Evolutionary conservation across 1,284 basidiomycete species (phyloP).

Genomic region (Pterulicium gracile): DNA sequence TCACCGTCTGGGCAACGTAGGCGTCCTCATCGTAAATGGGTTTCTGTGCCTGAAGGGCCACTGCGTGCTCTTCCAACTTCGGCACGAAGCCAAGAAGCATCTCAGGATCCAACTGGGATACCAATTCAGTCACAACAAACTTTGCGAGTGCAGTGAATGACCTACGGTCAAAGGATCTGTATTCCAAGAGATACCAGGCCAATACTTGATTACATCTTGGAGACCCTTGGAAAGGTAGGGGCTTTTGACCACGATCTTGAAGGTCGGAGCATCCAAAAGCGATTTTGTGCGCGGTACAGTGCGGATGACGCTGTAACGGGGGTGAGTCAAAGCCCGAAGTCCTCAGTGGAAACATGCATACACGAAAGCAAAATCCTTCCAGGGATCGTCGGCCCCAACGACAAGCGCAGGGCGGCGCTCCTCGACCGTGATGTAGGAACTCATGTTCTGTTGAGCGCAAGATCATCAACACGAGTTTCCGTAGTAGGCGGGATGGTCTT

Average conservation of each 20-base stretch:
- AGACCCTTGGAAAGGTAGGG: slow-evolving; percentile 41
- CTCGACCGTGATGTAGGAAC: slow-evolving; percentile 36
- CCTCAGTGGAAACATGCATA: slow-evolving; percentile 12
- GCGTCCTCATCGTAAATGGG: slow-evolving; percentile 22
- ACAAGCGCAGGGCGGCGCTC: slow-evolving; percentile 23
- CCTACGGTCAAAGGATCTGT: slow-evolving; percentile 37
- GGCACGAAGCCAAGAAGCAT: slow-evolving; percentile 41
- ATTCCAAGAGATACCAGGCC: slow-evolving; percentile 48
- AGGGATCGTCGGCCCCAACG: slow-evolving; percentile 31
- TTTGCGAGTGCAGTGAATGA: not conserved
- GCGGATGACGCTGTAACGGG: slow-evolving; percentile 29
- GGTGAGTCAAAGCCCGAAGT: not conserved
- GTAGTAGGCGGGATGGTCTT: slow-evolving; percentile 7
- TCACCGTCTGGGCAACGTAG: slow-evolving; percentile 28
- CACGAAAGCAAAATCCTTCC: slow-evolving; percentile 46
- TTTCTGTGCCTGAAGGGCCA: slow-evolving; percentile 25
- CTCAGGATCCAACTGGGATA: slow-evolving; percentile 39
- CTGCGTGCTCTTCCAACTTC: slow-evolving; percentile 31
- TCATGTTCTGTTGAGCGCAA: slow-evolving; percentile 29
- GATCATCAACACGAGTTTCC: not conserved
- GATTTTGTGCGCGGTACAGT: slow-evolving; percentile 25
- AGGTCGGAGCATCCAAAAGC: slow-evolving; percentile 26
- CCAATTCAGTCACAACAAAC: not conserved
- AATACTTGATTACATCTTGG: slow-evolving; percentile 39
- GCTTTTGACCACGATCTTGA: slow-evolving; percentile 45